Percentiles rank a stretch among this genome's conserved stretches.
phyloP scores from a whole-genome alignment of 2,329 filamentous ascomycete genomes.

The Aspergillus udagawae region DNA sequence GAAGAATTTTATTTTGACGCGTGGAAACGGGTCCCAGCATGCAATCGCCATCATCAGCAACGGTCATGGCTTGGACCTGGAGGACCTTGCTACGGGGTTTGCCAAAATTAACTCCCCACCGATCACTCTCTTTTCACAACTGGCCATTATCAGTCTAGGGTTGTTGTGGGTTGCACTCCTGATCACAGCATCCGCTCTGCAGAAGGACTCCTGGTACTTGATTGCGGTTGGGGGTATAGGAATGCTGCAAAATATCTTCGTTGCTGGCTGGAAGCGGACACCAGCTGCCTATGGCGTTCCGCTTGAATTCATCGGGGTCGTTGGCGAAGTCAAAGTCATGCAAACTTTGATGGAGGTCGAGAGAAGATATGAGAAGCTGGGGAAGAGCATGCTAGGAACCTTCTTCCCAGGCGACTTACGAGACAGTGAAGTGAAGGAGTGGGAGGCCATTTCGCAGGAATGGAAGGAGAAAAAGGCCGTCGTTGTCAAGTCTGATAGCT shows the following conservation, averaged over 20 bases:
- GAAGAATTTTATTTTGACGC: slow-evolving; percentile 34
- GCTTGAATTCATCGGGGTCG: slow-evolving; percentile 22
- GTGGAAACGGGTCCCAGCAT: slow-evolving; percentile 41
- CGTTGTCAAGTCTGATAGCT: background rate
- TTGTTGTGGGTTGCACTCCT: slow-evolving; percentile 41
- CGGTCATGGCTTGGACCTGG: slow-evolving; percentile 37
- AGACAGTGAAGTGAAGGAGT: slow-evolving; percentile 7
- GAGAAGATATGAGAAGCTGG: slow-evolving; percentile 27
- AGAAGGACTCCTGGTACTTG: slow-evolving; percentile 40
- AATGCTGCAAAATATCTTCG: slow-evolving; percentile 36
- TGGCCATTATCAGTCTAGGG: slow-evolving; percentile 22
- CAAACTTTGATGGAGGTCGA: slow-evolving; percentile 27
- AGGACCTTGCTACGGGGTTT: slow-evolving; percentile 36
- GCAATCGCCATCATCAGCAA: slow-evolving; percentile 37
- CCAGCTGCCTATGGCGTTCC: slow-evolving; percentile 10
- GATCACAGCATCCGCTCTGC: slow-evolving; percentile 36
- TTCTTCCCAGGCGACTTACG: slow-evolving; percentile 28
- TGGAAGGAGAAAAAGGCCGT: background rate
- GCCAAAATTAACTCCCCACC: slow-evolving; percentile 10
- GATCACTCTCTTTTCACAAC: slow-evolving; percentile 12
- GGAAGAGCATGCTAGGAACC: slow-evolving; percentile 25
- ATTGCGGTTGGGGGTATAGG: slow-evolving; percentile 40
- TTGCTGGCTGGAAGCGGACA: slow-evolving; percentile 21
- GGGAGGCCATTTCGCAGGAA: slow-evolving; percentile 4
- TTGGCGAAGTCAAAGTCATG: slow-evolving; percentile 32